Conservation (phyloP, 805 yeast species). For the Yarrowia porcina region DNA sequence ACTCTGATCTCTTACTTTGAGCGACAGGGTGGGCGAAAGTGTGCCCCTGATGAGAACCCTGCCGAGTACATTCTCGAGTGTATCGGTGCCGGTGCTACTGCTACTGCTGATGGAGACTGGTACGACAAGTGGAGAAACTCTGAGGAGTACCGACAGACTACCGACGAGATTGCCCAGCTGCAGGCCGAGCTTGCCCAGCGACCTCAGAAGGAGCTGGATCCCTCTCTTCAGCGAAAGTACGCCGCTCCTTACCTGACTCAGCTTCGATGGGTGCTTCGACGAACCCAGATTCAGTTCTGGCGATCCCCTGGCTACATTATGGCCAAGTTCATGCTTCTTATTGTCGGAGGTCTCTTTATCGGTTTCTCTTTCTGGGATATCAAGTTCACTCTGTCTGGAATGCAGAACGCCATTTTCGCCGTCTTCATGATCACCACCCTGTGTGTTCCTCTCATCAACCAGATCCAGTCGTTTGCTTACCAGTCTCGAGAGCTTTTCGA, state of each 20-base stretch:
- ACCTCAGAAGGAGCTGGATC: slow-evolving; percentile 34
- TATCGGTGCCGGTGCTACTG: slow-evolving; percentile 81
- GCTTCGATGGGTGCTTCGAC: slow-evolving; percentile 41
- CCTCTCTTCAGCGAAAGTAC: slow-evolving; percentile 35
- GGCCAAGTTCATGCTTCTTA: slow-evolving; percentile 53
- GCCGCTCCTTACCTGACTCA: slow-evolving; percentile 52
- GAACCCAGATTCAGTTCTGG: slow-evolving; percentile 50
- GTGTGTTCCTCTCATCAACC: slow-evolving; percentile 58
- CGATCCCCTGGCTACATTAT: slow-evolving; percentile 61
- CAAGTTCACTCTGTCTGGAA: slow-evolving; percentile 49
- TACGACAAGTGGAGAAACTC: slow-evolving; percentile 57
- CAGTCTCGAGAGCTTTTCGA: slow-evolving; percentile 61
- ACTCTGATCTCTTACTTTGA: slow-evolving; percentile 65
- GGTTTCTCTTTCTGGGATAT: slow-evolving; percentile 71
- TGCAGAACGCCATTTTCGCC: slow-evolving; percentile 59
- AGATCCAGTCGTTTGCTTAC: slow-evolving; percentile 58
- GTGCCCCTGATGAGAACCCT: slow-evolving; percentile 61
- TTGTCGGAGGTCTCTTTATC: slow-evolving; percentile 56
- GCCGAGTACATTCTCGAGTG: slow-evolving; percentile 73
- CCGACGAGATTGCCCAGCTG: slow-evolving; percentile 40
- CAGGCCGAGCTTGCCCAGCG: slow-evolving; percentile 36
- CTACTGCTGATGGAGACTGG: slow-evolving; percentile 58
- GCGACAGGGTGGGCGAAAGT: slow-evolving; percentile 65
- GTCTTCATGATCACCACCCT: slow-evolving; percentile 57
- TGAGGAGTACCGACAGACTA: slow-evolving; percentile 41